Percentiles rank a stretch among this genome's conserved stretches.
Conservation (phyloP, 352 stramenopile genomes). For the Globisporangium nagaii region DNA sequence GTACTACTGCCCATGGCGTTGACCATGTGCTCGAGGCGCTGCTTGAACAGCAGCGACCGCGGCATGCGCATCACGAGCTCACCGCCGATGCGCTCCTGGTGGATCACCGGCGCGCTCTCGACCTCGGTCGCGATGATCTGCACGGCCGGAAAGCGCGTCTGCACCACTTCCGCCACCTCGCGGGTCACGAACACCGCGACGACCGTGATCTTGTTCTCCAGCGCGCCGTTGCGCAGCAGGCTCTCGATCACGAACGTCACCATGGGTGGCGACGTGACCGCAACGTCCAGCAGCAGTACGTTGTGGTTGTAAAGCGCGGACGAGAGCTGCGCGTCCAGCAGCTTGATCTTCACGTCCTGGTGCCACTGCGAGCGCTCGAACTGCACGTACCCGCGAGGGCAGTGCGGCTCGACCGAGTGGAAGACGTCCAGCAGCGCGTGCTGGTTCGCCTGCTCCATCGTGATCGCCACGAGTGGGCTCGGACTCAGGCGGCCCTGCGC, state of each 20-base stretch:
- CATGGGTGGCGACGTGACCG: conserved; percentile 8
- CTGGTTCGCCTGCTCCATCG: conserved; percentile 7
- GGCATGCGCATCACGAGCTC: not conserved
- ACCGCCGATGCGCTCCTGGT: conserved; percentile 2
- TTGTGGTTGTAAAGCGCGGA: conserved; percentile 11
- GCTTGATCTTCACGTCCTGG: conserved; percentile 14
- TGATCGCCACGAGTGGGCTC: conserved; percentile 2
- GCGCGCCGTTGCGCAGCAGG: conserved; percentile 9
- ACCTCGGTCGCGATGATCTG: conserved; percentile 11
- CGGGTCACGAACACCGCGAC: conserved; percentile 11
- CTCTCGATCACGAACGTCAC: conserved; percentile 10
- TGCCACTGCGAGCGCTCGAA: conserved; percentile 13
- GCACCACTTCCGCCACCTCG: conserved; percentile 7
- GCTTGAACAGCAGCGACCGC: conserved; percentile 11
- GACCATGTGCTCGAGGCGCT: conserved; percentile 11
- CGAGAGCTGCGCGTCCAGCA: conserved; percentile 10
- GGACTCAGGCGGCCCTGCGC: not conserved
- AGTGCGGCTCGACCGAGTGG: conserved; percentile 21
- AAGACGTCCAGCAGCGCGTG: conserved; percentile 21
- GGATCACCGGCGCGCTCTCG: not conserved
- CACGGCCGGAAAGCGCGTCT: conserved; percentile 5
- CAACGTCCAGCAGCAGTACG: conserved; percentile 8
- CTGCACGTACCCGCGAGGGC: conserved; percentile 18
- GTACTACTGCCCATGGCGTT: not conserved
- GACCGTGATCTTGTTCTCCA: conserved; percentile 9